A percentile compares a stretch with the other conserved stretches of the same genome.
Evolutionary conservation across 1,139 yeast species (phyloP).

Genomic region (Debaryomyces sp.): DNA sequence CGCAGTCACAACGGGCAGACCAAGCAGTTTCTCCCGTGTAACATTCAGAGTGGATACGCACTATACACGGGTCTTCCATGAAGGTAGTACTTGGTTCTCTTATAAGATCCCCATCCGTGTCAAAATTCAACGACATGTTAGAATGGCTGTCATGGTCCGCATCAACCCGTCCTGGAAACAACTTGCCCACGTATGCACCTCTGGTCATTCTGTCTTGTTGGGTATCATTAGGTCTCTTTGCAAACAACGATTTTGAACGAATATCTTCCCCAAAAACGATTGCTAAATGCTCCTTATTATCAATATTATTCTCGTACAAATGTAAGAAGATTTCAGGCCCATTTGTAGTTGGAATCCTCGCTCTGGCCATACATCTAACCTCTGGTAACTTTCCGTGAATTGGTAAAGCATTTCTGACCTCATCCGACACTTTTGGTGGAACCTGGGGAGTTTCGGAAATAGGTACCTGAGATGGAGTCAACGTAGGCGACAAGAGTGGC

Average conservation of each 20-base stretch:
- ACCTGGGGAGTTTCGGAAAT: constrained; percentile 17
- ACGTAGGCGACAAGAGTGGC: constrained; percentile 41
- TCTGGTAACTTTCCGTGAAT: constrained; percentile 50
- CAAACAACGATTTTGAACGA: constrained; percentile 73
- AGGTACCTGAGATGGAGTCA: constrained; percentile 26
- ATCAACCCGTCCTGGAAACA: constrained; percentile 78
- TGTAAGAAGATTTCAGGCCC: constrained; percentile 94
- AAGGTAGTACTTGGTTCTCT: constrained; percentile 38
- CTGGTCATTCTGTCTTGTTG: constrained; percentile 95
- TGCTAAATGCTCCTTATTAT: constrained; percentile 93
- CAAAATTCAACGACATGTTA: constrained; percentile 48
- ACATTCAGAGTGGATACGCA: constrained; percentile 93
- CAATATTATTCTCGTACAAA: constrained; percentile 81
- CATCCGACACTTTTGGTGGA: constrained; percentile 24
- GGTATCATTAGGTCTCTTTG: constrained; percentile 65
- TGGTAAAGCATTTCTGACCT: constrained; percentile 26
- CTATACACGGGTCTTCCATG: constrained; percentile 52
- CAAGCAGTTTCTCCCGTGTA: constrained; percentile 99
- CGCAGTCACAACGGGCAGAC: constrained; percentile 99
- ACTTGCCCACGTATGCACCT: constrained; percentile 91
- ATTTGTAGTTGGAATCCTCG: constrained; percentile 89
- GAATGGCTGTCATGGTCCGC: constrained; percentile 64
- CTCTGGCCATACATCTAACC: constrained; percentile 90
- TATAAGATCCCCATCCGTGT: constrained; percentile 52
- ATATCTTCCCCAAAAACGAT: constrained; percentile 95